phyloP scores from a whole-genome alignment of 805 yeast genomes.

The Blastobotrys chiropterorum region DNA sequence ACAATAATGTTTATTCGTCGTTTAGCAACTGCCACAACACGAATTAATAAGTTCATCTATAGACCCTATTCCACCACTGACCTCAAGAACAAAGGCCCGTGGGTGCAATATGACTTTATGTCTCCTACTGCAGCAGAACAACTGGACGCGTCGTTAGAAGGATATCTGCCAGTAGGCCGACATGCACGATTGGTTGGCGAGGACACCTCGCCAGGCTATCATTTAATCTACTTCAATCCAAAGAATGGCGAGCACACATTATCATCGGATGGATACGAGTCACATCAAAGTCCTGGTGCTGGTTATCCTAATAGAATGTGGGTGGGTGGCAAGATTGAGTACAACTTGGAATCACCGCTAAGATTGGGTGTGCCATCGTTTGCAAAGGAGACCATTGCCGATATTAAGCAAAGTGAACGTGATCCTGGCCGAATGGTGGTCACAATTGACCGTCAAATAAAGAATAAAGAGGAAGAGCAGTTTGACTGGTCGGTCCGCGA shows the following conservation, averaged over 20 bases:
- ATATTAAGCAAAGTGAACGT: constrained; percentile 12
- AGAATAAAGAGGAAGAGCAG: constrained; percentile 19
- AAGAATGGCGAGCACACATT: constrained; percentile 40
- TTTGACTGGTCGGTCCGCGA: constrained; percentile 40
- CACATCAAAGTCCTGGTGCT: constrained; percentile 59
- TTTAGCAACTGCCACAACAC: neutral
- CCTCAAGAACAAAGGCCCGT: constrained; percentile 19
- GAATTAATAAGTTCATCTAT: neutral
- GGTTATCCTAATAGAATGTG: constrained; percentile 59
- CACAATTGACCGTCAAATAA: constrained; percentile 46
- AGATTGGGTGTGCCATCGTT: constrained; percentile 34
- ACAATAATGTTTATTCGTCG: neutral
- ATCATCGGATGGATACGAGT: constrained; percentile 74
- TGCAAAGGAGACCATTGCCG: constrained; percentile 49
- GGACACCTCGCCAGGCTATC: constrained; percentile 46
- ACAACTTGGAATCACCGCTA: constrained; percentile 29
- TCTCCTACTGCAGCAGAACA: constrained; percentile 25
- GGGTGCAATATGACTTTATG: constrained; percentile 26
- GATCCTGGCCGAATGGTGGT: constrained; percentile 39
- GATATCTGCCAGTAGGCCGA: constrained; percentile 21
- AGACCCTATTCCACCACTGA: neutral
- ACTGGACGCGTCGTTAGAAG: constrained; percentile 26
- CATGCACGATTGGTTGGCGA: constrained; percentile 13
- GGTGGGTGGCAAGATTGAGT: constrained; percentile 62
- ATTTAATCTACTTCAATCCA: constrained; percentile 64